Evolutionary conservation across 2,329 filamentous ascomycete species (phyloP).

Genomic region (Hortaea sp.): DNA sequence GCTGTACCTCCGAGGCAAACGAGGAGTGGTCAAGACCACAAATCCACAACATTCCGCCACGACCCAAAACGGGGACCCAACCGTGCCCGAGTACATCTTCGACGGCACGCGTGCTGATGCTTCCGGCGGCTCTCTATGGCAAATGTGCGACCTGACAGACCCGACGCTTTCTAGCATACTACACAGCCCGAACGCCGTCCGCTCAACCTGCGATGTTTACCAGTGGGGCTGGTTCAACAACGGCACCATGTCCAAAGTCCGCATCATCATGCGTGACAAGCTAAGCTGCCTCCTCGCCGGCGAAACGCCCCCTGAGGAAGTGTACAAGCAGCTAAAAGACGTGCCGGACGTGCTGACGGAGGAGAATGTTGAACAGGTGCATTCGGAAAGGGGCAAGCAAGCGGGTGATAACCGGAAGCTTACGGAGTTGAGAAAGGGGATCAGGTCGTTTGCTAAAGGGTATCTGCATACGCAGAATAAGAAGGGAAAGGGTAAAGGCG

Average conservation of each 20-base stretch:
- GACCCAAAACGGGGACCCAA: neutral
- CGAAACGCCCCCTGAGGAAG: slow-evolving; percentile 20
- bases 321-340: slow-evolving; percentile 9
- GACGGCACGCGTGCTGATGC: slow-evolving; percentile 64
- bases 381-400: too few species aligned
- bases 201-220: slow-evolving; percentile 37
- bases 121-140: slow-evolving; percentile 82
- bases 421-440: too few species aligned
- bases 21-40: neutral
- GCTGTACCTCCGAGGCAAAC: slow-evolving; percentile 47
- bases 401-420: too few species aligned
- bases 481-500: too few species aligned
- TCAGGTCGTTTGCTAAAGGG: too few species aligned
- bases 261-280: slow-evolving; percentile 81
- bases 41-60: neutral
- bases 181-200: slow-evolving; percentile 43
- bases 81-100: slow-evolving; percentile 56
- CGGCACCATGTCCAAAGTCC: slow-evolving; percentile 72
- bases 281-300: slow-evolving; percentile 41
- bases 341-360: neutral
- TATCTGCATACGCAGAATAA: too few species aligned
- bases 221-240: slow-evolving; percentile 74
- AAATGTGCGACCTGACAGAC: slow-evolving; percentile 85
- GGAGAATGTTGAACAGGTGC: neutral
- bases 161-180: slow-evolving; percentile 60